Conservation (phyloP, 352 stramenopile genomes). For the Globisporangium solare region DNA sequence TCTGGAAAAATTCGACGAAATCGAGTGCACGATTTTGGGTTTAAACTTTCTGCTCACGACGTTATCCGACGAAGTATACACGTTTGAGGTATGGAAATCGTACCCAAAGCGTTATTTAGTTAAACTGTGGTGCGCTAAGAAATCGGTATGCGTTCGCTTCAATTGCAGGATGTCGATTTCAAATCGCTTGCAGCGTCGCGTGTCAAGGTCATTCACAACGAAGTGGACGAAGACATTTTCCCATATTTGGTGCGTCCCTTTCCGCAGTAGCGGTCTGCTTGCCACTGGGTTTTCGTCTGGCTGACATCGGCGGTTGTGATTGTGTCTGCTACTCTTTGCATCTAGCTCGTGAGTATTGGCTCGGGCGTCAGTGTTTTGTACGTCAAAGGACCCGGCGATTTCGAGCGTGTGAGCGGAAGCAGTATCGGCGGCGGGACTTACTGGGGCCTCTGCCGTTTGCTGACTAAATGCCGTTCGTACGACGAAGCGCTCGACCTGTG, state of each 20-base stretch:
- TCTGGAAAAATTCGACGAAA: constrained; percentile 89
- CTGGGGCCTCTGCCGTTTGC: constrained; percentile 95
- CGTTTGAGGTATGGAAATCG: constrained; percentile 84
- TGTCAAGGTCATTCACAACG: constrained; percentile 74
- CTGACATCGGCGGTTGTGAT: no score
- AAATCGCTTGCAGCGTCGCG: constrained; percentile 69
- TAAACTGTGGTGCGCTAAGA: not conserved
- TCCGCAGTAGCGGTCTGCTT: not conserved
- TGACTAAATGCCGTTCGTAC: constrained; percentile 88
- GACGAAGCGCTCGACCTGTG: constrained; percentile 82
- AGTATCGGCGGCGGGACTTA: constrained; percentile 99
- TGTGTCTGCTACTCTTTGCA: not conserved
- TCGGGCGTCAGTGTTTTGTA: constrained; percentile 97
- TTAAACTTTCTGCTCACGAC: constrained; percentile 97
- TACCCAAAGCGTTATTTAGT: not conserved
- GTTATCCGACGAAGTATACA: constrained; percentile 96
- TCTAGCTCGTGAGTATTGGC: constrained; percentile 95
- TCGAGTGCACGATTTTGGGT: constrained; percentile 95
- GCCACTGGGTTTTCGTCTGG: no score
- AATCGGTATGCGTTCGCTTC: not conserved
- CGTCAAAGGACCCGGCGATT: constrained; percentile 91
- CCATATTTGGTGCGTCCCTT: constrained; percentile 65
- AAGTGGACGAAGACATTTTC: constrained; percentile 77
- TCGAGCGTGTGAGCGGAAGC: constrained; percentile 96
- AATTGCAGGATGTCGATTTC: constrained; percentile 68